Evolutionary conservation across 495 filamentous ascomycete genomes (phyloP), one percentile per base, ranked within the genome.

Genomic region (Hyaloscypha variabilis): DNA sequence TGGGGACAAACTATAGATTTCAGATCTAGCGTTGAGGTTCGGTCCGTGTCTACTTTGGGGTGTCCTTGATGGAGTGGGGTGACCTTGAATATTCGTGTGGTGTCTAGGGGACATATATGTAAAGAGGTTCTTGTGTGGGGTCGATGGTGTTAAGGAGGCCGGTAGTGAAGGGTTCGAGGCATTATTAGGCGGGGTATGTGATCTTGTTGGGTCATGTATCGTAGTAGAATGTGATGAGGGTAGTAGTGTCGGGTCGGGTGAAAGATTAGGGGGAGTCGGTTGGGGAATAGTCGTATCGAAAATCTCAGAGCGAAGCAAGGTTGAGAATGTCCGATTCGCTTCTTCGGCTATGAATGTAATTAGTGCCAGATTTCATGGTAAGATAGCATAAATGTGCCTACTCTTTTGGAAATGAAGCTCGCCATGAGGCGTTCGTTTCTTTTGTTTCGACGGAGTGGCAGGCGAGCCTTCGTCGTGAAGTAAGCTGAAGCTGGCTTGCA

Each of bases 51-150:
- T 83, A 68, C 90, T 94, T 71, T 93, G 89, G 10, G 95, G 94
- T 0, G 95, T 98, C 76, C 92, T 89, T 17, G 90, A 91, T 21
- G 93, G 93, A 3, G 93, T 96, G 0, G 88, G 90, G 55, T 93
- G 90, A 6, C 86, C 87, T 28, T 87, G 89, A 60, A 87, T 83
- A 68, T 84, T 83, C 50, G 72, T 76, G 68, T 85, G 83, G 69
- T 90, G 84, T 23, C 91, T 86, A 13, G 92, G 91, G 14, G 92
- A 93, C 70, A 91, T 89, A 69, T 96, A 99, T 57, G 90, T 91
- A 76, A 99, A 97, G 39, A 99, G 86, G 72, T 97, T 98, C 79
- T 97, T 98, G 74, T 96, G 93, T 3, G 95, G 95, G 8, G 95
- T 98, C 5, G 93, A 94, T 0, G 96, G 95, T 3, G 93, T 97